phyloP scores from a whole-genome alignment of 768 basidiomycete genomes.

The Pholiota conissans region DNA sequence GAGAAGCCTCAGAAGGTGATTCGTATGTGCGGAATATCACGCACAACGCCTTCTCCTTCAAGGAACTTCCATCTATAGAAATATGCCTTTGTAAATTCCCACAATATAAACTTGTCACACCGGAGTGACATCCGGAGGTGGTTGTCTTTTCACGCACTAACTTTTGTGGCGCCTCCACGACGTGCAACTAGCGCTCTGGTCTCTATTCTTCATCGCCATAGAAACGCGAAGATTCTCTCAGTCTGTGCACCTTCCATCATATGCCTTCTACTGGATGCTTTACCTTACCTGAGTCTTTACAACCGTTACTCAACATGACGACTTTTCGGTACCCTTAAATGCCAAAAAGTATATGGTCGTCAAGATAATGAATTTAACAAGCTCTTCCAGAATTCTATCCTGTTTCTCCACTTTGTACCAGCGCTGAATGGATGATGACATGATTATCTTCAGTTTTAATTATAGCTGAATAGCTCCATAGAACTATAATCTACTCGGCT shows the following conservation, averaged over 20 bases:
- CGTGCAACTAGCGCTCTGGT: slow-evolving; percentile 5
- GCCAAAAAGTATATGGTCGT: background rate
- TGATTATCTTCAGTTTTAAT: background rate
- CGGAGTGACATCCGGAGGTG: slow-evolving; percentile 4
- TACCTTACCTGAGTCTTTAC: background rate
- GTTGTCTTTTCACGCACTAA: background rate
- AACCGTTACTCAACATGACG: background rate
- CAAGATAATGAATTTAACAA: background rate
- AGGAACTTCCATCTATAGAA: slow-evolving; percentile 13
- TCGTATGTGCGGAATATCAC: background rate
- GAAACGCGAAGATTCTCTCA: slow-evolving; percentile 12
- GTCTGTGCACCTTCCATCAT: background rate
- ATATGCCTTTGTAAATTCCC: background rate
- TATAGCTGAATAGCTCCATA: no score
- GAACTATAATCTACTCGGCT: no score
- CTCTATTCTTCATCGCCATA: slow-evolving; percentile 13
- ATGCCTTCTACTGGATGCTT: background rate
- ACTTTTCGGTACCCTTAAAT: slow-evolving; percentile 1
- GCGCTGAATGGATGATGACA: background rate
- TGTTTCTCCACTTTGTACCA: background rate
- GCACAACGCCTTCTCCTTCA: background rate
- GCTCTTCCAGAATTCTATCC: background rate
- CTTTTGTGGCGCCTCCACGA: slow-evolving; percentile 10
- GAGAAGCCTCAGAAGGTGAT: slow-evolving; percentile 5
- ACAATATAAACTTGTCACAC: slow-evolving; percentile 10